phyloP scores from a whole-genome alignment of 768 basidiomycete species.

The Rhizopogon salebrosus region DNA sequence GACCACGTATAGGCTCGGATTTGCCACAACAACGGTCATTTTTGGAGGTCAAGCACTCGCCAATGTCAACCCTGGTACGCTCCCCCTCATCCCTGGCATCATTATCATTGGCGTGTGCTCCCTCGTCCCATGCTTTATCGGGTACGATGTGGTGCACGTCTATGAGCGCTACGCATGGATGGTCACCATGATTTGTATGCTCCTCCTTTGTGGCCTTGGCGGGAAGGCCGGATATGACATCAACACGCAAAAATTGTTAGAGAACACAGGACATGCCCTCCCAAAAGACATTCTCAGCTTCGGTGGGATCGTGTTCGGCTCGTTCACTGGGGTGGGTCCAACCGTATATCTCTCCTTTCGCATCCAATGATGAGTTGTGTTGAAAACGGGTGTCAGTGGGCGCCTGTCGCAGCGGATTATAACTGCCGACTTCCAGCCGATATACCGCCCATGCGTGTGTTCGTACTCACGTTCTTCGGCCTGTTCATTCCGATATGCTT shows the following conservation, averaged over 20 bases:
- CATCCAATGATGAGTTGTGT: background rate
- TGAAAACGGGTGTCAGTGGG: constrained; percentile 29
- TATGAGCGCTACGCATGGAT: constrained; percentile 59
- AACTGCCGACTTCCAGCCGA: constrained; percentile 44
- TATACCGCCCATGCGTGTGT: constrained; percentile 38
- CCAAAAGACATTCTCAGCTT: constrained; percentile 47
- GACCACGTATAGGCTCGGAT: constrained; percentile 36
- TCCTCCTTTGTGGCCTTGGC: constrained; percentile 48
- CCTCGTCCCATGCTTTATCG: constrained; percentile 42
- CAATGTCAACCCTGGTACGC: constrained; percentile 37
- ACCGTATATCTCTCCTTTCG: background rate
- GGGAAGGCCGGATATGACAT: constrained; percentile 41
- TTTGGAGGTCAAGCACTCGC: constrained; percentile 49
- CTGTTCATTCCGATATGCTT: constrained; percentile 44
- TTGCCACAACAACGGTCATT: constrained; percentile 44
- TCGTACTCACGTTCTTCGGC: constrained; percentile 46
- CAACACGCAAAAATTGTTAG: constrained; percentile 34
- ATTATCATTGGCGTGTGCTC: constrained; percentile 39
- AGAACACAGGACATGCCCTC: constrained; percentile 40
- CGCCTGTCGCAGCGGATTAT: constrained; percentile 50
- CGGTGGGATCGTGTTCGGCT: constrained; percentile 47
- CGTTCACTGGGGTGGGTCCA: constrained; percentile 35
- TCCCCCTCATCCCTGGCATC: constrained; percentile 44
- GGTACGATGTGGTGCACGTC: constrained; percentile 40
- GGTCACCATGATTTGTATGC: constrained; percentile 39